Conservation (phyloP, 345 rosid genomes). For the Eucalyptus cloeziana region DNA sequence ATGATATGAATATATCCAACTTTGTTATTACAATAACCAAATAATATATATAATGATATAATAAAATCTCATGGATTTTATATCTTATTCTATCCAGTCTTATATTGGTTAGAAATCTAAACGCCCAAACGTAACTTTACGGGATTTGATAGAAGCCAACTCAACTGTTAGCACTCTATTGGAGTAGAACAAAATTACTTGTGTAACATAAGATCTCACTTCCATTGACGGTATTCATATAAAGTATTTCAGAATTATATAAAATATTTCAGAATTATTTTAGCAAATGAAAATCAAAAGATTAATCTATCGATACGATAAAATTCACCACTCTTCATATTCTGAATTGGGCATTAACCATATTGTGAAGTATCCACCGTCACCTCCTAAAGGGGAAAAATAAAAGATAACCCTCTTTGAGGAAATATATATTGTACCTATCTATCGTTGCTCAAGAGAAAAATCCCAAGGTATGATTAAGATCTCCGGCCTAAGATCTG, state of each 20-base stretch:
- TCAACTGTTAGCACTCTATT: neutral
- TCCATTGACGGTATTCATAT: neutral
- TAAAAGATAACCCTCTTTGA: neutral
- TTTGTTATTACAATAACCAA: accelerated
- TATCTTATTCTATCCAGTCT: accelerated
- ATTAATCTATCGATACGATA: neutral
- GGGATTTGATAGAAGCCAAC: neutral
- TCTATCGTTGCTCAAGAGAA: neutral
- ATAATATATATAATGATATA: too few relatives aligned
- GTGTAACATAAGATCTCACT: neutral
- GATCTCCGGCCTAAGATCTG: neutral
- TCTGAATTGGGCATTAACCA: neutral
- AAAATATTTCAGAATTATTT: neutral
- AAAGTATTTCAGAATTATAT: neutral
- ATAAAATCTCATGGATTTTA: too few relatives aligned
- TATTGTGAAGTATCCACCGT: neutral
- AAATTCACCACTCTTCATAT: neutral
- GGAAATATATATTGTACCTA: neutral
- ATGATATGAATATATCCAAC: too few relatives aligned
- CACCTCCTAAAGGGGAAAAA: neutral
- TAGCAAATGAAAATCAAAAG: neutral
- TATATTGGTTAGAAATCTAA: accelerated
- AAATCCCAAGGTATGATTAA: neutral
- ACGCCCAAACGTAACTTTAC: accelerated
- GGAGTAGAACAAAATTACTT: neutral